These are phyloP conservation scores for Casuarina glauca DNA, from an alignment of 306 rosid genomes.

Conservation along the genomic window DNA sequence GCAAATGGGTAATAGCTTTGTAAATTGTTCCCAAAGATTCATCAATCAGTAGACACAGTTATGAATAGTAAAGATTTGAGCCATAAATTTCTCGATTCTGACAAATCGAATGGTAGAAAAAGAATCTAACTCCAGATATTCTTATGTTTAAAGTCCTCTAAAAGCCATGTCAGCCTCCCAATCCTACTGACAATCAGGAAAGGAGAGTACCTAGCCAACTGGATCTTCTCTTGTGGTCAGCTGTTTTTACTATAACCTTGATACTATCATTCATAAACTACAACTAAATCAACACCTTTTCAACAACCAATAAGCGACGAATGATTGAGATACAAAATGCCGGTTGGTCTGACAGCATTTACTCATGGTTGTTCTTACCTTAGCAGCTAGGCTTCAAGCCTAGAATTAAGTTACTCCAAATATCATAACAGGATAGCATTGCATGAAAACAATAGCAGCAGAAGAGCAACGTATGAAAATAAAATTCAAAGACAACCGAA, in stretches of 20 bases:
- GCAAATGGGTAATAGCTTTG: neutral
- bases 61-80: no score
- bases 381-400: neutral
- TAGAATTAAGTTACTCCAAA: constrained; percentile 1
- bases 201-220: neutral
- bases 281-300: constrained; percentile 4
- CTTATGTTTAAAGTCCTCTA: neutral
- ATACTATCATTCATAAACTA: neutral
- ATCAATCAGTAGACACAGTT: neutral
- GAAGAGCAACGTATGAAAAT: neutral
- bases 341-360: constrained; percentile 5
- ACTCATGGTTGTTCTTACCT: neutral
- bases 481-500: neutral
- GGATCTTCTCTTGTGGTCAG: neutral
- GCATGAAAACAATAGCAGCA: neutral
- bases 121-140: neutral
- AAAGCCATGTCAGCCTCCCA: neutral
- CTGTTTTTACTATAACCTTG: neutral
- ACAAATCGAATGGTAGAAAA: neutral
- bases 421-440: neutral
- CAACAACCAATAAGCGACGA: neutral
- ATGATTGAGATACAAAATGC: neutral
- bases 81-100: no score
- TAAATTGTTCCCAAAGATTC: neutral
- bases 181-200: neutral